Percentiles rank a stretch among this genome's conserved stretches.
Conservation (phyloP, 1,139 yeast genomes). For the Nakaseomyces sp. region DNA sequence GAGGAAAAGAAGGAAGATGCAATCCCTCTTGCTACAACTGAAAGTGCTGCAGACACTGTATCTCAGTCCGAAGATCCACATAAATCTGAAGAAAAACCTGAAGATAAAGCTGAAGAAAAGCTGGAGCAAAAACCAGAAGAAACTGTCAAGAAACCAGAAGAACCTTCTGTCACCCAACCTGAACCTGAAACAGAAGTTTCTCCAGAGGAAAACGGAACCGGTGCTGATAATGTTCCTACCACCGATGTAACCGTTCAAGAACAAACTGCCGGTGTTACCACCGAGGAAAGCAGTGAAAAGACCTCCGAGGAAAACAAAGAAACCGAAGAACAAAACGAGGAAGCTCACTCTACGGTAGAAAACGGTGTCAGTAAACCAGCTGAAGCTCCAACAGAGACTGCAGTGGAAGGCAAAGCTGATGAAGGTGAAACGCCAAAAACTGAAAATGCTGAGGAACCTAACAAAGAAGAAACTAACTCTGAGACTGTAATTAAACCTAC, state of each 20-base stretch:
- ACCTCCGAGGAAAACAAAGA: background rate
- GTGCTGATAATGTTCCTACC: background rate
- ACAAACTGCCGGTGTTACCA: background rate
- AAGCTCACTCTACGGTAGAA: background rate
- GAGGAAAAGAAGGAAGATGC: constrained; percentile 7
- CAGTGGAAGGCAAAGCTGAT: background rate
- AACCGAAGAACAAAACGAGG: constrained; percentile 3
- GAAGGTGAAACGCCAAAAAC: background rate
- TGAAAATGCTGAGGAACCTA: constrained; percentile 5
- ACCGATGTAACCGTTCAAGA: background rate
- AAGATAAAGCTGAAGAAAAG: background rate
- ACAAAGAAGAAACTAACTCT: constrained; percentile 6
- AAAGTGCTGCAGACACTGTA: constrained; percentile 7
- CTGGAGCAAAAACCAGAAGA: background rate
- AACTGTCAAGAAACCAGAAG: constrained; percentile 6
- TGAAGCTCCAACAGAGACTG: background rate
- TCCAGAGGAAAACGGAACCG: background rate
- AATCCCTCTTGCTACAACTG: constrained; percentile 8
- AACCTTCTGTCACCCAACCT: constrained; percentile 7
- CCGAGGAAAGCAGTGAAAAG: background rate
- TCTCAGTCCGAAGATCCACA: constrained; percentile 8
- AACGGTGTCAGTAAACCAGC: background rate
- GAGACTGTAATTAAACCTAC: constrained; percentile 36
- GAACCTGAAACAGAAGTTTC: constrained; percentile 7
- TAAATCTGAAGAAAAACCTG: constrained; percentile 8